Evolutionary conservation across 2,329 filamentous ascomycete genomes (phyloP), one percentile per base, ranked within the genome.

Genomic region (Dryadomyces quercus-mongolicae): DNA sequence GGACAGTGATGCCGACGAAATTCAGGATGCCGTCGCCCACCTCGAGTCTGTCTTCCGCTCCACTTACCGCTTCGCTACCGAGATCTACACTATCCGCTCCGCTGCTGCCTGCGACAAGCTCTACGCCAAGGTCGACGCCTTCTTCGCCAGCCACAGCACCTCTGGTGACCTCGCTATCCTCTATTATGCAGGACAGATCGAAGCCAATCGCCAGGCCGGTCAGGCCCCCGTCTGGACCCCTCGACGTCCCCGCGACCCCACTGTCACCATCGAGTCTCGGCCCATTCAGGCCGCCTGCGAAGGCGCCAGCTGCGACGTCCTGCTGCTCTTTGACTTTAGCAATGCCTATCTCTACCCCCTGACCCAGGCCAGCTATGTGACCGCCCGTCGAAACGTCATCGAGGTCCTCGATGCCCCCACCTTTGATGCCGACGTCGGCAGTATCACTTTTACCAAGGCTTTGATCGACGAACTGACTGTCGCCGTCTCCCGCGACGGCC

Each of bases 311-410:
- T 59, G 55, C 12, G 60, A 61, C 44, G 57, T 59, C 1, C 40
- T 61, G 6, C n/a, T 61, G 42, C 46, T 61, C 36, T 42, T 58
- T 15, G 58, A 61, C 51, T 56, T 52, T 25, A 54, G 56, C 20
- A 47, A 51, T 22, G 54, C 52, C 36, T 55, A 55, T 10, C 54
- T 49, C 43, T 53, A 52, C 40, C 56, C 56, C 6, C 18, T 56
- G 25, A 49, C 48, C 25, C 48, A 55, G 45, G 31, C 51, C 2
- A 54, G 38, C 42, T 54, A 52, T 13, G 50, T 36, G 10, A 40
- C 42, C 3, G 34, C 46, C 2, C 52, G 48, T 5, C 57, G 54
- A 46, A 59, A 52, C 18, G 56, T 56, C 12, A 48, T 58, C 31
- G 60, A 61, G 49, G 52, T 61, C 7, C 20, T 61, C 16, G 55